Percentiles rank a stretch among this genome's conserved stretches.
Evolutionary conservation across 2,329 filamentous ascomycete species (phyloP).

Genomic region (Fusarium illudens): DNA sequence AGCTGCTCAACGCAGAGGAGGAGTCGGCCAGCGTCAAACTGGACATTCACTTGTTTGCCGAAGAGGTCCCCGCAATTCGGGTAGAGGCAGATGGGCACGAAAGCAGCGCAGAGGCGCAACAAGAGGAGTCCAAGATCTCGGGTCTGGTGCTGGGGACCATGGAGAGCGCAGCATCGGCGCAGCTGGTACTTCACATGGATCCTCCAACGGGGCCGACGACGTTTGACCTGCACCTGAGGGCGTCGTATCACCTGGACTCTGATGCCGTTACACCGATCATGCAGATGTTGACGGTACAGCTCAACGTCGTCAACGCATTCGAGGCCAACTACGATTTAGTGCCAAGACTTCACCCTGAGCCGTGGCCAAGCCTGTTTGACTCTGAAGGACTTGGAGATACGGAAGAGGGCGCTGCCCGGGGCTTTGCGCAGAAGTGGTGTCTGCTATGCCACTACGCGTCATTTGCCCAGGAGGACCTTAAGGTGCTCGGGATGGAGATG

Average conservation of each 20-base stretch:
- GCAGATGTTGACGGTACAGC: conserved; percentile 72
- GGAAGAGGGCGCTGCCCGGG: conserved; percentile 53
- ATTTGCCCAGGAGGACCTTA: conserved; percentile 76
- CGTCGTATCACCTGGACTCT: conserved; percentile 79
- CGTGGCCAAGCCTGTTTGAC: conserved; percentile 90
- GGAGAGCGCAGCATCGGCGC: conserved; percentile 53
- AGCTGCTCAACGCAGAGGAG: conserved; percentile 83
- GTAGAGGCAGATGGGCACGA: conserved; percentile 50
- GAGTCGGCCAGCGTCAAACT: conserved; percentile 77
- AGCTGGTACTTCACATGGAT: conserved; percentile 58
- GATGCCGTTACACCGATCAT: conserved; percentile 84
- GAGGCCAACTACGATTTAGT: conserved; percentile 90
- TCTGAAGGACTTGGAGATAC: conserved; percentile 57
- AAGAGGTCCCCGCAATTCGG: conserved; percentile 57
- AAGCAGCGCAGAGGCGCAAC: conserved; percentile 45
- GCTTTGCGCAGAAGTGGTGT: conserved; percentile 83
- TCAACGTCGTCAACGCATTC: conserved; percentile 84
- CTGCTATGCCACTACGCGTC: conserved; percentile 78
- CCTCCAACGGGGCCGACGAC: conserved; percentile 60
- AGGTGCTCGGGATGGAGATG: conserved; percentile 69
- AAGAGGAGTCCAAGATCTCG: conserved; percentile 55
- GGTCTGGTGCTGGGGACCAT: conserved; percentile 59
- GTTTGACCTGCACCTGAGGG: conserved; percentile 76
- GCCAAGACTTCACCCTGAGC: conserved; percentile 77
- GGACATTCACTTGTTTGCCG: conserved; percentile 72